phyloP scores from a whole-genome alignment of 345 rosid genomes.

The Camelina neglecta region DNA sequence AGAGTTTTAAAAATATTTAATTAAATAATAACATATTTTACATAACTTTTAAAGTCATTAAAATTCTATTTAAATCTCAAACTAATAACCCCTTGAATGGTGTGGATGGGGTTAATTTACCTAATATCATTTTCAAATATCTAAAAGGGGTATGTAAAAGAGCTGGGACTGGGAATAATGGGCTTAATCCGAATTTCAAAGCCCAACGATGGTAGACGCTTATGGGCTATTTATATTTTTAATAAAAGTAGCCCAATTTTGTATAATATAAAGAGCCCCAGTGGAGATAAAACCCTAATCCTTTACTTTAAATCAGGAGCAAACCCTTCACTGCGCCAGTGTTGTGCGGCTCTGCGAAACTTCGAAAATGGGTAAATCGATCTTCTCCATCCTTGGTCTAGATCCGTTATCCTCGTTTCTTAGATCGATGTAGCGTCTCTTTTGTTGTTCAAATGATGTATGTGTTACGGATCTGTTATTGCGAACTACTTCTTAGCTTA shows the following conservation, averaged over 20 bases:
- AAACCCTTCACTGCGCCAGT: background rate
- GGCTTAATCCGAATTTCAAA: background rate
- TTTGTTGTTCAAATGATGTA: background rate
- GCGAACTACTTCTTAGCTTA: background rate
- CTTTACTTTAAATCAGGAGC: conserved; percentile 2
- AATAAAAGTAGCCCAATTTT: background rate
- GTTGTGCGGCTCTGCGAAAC: conserved; percentile 39
- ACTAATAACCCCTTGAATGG: no score
- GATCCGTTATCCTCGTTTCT: background rate
- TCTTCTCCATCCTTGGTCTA: conserved; percentile 21
- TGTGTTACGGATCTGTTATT: conserved; percentile 23
- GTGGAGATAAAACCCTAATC: conserved; percentile 26
- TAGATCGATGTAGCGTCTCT: background rate
- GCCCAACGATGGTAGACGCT: background rate
- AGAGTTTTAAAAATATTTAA: no score
- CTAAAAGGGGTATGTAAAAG: no score
- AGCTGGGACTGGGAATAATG: no score
- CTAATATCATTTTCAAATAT: no score
- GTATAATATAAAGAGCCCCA: background rate
- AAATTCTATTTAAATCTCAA: no score
- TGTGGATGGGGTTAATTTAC: no score
- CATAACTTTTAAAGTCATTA: no score
- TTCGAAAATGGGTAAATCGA: conserved; percentile 40
- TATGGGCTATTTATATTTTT: background rate
- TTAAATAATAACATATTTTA: no score